Conservation (phyloP, 2,329 filamentous ascomycete species). For the Aspergillus unguis region DNA sequence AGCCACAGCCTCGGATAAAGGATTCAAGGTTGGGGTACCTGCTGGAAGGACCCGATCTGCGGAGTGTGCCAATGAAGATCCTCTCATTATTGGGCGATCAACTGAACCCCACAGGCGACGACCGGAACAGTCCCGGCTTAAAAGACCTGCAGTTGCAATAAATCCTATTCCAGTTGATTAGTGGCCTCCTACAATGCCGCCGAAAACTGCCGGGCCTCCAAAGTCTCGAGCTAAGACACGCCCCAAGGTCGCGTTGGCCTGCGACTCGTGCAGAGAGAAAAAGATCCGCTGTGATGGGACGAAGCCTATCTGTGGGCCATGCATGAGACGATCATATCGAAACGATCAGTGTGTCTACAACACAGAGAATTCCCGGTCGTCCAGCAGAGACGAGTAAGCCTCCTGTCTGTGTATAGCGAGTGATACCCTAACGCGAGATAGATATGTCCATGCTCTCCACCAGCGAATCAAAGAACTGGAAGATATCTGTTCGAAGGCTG, state of each 20-base stretch:
- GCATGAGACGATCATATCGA: neutral
- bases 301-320: slow-evolving; percentile 6
- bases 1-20: neutral
- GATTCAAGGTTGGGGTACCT: neutral
- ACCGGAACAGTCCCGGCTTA: neutral
- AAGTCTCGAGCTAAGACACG: neutral
- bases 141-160: neutral
- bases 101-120: too few relatives aligned
- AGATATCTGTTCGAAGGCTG: neutral
- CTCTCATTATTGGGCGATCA: too few relatives aligned
- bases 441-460: slow-evolving; percentile 1
- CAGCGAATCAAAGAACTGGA: slow-evolving; percentile 5
- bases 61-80: too few relatives aligned
- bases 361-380: neutral
- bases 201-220: neutral
- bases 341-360: slow-evolving; percentile 5
- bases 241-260: slow-evolving; percentile 6
- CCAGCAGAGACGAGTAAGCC: slow-evolving; percentile 3
- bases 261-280: slow-evolving; percentile 7
- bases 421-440: slow-evolving; percentile 13
- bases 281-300: slow-evolving; percentile 9
- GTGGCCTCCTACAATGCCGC: slow-evolving; percentile 1
- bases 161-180: too few relatives aligned
- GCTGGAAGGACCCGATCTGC: too few relatives aligned
- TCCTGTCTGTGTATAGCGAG: neutral